A percentile compares a stretch with the other conserved stretches of the same genome.
Evolutionary conservation across 2,329 filamentous ascomycete species (phyloP).

Genomic region (Podosphaera xanthii): DNA sequence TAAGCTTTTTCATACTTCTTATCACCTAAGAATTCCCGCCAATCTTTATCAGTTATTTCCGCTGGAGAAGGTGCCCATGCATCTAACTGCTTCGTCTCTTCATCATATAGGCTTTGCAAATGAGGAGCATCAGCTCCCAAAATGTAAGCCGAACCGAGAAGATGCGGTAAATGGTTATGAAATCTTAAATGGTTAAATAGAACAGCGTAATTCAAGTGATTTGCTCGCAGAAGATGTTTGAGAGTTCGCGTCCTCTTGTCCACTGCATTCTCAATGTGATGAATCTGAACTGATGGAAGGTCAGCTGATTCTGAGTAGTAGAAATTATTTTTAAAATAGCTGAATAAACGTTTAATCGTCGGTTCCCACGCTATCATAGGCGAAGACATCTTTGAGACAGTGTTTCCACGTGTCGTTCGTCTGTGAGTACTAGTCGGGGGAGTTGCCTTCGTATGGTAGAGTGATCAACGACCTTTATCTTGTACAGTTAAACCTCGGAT

Average conservation of each 20-base stretch:
- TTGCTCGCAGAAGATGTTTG: constrained; percentile 76
- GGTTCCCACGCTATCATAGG: constrained; percentile 23
- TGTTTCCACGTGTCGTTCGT: no score
- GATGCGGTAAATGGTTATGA: constrained; percentile 67
- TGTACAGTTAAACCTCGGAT: no score
- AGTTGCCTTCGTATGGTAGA: no score
- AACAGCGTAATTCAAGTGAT: constrained; percentile 76
- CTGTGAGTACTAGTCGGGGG: no score
- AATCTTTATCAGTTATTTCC: constrained; percentile 65
- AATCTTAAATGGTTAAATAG: constrained; percentile 52
- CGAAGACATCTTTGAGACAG: constrained; percentile 13
- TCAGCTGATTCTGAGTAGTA: constrained; percentile 21
- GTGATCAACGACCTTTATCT: no score
- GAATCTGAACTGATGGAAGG: constrained; percentile 45
- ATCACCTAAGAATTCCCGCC: constrained; percentile 65
- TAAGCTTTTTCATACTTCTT: constrained; percentile 69
- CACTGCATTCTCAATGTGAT: constrained; percentile 57
- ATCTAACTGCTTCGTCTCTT: constrained; percentile 46
- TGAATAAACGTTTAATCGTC: constrained; percentile 19
- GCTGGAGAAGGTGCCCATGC: constrained; percentile 66
- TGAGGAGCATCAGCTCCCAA: constrained; percentile 54
- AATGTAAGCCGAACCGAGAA: constrained; percentile 66
- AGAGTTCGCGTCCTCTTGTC: constrained; percentile 64
- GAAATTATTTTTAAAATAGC: constrained; percentile 14
- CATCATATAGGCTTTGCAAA: constrained; percentile 61